Evolutionary conservation across 2,329 filamentous ascomycete genomes (phyloP).

Genomic region (Ascochyta fabae): DNA sequence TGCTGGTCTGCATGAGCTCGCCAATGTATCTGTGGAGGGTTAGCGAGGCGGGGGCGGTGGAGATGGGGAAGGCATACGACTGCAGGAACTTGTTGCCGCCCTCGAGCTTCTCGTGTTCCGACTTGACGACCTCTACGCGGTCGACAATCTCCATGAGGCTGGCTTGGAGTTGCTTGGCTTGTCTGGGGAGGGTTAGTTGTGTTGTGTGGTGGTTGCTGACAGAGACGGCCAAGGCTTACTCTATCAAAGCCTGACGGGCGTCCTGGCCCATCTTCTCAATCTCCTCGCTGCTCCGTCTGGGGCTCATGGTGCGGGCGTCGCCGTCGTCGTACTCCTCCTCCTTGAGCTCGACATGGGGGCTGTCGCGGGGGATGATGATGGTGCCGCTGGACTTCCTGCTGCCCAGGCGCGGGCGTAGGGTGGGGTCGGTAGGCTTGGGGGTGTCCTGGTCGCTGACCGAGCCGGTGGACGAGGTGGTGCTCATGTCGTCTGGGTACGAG

Average conservation of each 20-base stretch:
- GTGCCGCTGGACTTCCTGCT: slow-evolving; percentile 82
- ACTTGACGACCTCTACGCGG: slow-evolving; percentile 90
- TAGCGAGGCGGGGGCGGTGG: slow-evolving; percentile 16
- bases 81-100: slow-evolving; percentile 97
- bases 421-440: slow-evolving; percentile 52
- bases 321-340: slow-evolving; percentile 81
- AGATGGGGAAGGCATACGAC: slow-evolving; percentile 51
- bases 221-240: slow-evolving; percentile 54
- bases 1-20: slow-evolving; percentile 82
- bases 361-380: slow-evolving; percentile 81
- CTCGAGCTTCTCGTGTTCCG: slow-evolving; percentile 95
- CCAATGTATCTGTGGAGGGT: slow-evolving; percentile 79
- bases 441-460: slow-evolving; percentile 50
- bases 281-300: slow-evolving; percentile 86
- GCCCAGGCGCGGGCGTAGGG: slow-evolving; percentile 69
- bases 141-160: slow-evolving; percentile 89
- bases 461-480: slow-evolving; percentile 51
- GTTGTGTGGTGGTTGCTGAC: no score
- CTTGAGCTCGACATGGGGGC: slow-evolving; percentile 72
- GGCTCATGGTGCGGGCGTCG: slow-evolving; percentile 94
- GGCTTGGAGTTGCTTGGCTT: slow-evolving; percentile 86
- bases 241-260: slow-evolving; percentile 69
- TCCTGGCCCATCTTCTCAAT: slow-evolving; percentile 86
- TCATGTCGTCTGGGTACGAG: slow-evolving; percentile 48
- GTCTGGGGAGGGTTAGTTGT: slow-evolving; percentile 60